These are phyloP conservation scores for Crithidia sp. DNA, from an alignment of 208 protist species.

Conservation along the genomic window DNA sequence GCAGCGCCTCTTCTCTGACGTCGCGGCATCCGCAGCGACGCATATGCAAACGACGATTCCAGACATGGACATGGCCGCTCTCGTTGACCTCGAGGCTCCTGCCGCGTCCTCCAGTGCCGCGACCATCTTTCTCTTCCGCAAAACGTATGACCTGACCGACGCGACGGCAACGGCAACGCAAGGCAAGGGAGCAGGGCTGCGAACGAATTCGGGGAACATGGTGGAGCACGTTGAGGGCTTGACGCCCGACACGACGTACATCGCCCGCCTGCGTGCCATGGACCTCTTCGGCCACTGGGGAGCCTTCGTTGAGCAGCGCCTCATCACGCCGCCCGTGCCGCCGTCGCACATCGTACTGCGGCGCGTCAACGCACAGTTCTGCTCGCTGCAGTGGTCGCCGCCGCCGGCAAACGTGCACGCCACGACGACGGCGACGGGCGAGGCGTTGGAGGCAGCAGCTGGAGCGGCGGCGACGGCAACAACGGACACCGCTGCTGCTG, in stretches of 20 bases:
- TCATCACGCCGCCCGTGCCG: constrained; percentile 79
- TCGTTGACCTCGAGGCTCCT: constrained; percentile 3
- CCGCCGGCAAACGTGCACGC: constrained; percentile 6
- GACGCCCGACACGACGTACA: constrained; percentile 66
- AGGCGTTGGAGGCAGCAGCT: background rate
- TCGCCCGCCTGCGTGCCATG: constrained; percentile 71
- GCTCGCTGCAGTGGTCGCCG: constrained; percentile 80
- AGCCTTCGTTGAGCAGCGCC: constrained; percentile 53
- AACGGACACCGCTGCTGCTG: background rate
- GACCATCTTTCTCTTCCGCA: constrained; percentile 29
- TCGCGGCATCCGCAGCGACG: background rate
- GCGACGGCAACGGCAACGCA: background rate
- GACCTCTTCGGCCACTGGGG: constrained; percentile 83
- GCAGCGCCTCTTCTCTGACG: constrained; percentile 10
- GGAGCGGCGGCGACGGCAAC: background rate
- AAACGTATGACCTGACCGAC: constrained; percentile 30
- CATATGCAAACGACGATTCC: constrained; percentile 36
- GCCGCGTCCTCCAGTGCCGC: background rate
- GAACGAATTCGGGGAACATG: constrained; percentile 19
- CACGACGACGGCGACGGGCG: background rate
- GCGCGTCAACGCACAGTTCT: constrained; percentile 81
- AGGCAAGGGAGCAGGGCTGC: background rate
- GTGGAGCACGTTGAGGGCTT: constrained; percentile 40
- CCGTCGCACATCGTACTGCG: constrained; percentile 68
- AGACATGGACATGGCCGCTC: constrained; percentile 44